These are phyloP conservation scores for Globisporangium cystogenes DNA, from an alignment of 352 stramenopile species.

Conservation along the genomic window DNA sequence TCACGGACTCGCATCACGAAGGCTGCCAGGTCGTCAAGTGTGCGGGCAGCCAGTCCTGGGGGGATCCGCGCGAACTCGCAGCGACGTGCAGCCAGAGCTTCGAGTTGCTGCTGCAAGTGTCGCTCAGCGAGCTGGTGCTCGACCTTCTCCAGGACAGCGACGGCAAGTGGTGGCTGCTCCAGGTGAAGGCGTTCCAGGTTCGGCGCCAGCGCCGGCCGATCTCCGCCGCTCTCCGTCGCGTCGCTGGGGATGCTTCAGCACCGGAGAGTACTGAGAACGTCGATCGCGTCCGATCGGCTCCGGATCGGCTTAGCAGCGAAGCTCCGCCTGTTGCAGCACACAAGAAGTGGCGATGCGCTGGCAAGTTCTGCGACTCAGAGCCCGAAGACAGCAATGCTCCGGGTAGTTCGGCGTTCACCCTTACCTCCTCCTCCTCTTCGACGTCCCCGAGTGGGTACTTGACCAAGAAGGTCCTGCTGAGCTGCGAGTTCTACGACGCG, in stretches of 20 bases:
- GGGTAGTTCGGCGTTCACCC: slow-evolving; percentile 5
- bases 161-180: slow-evolving; percentile 58
- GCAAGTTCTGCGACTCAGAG: slow-evolving; percentile 21
- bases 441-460: slow-evolving; percentile 34
- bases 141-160: slow-evolving; percentile 50
- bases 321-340: slow-evolving; percentile 1
- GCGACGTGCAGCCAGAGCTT: slow-evolving; percentile 26
- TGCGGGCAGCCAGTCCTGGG: slow-evolving; percentile 43
- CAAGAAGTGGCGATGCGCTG: slow-evolving; percentile 50
- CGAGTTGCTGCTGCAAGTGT: slow-evolving; percentile 29
- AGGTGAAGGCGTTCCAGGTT: slow-evolving; percentile 63
- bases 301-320: slow-evolving; percentile 24
- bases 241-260: neutral
- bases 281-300: slow-evolving; percentile 38
- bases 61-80: slow-evolving; percentile 28
- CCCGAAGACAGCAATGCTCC: neutral
- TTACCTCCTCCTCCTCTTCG: slow-evolving; percentile 2
- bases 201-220: slow-evolving; percentile 11
- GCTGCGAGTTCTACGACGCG: slow-evolving; percentile 59
- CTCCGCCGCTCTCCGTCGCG: slow-evolving; percentile 3
- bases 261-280: neutral
- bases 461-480: slow-evolving; percentile 62
- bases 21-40: slow-evolving; percentile 61
- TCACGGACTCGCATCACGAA: slow-evolving; percentile 18
- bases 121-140: slow-evolving; percentile 42